A percentile compares a stretch with the other conserved stretches of the same genome.
These are phyloP conservation scores for Phaeosphaeriaceae sp. DNA, from an alignment of 2,329 filamentous ascomycete species.

Conservation along the genomic window DNA sequence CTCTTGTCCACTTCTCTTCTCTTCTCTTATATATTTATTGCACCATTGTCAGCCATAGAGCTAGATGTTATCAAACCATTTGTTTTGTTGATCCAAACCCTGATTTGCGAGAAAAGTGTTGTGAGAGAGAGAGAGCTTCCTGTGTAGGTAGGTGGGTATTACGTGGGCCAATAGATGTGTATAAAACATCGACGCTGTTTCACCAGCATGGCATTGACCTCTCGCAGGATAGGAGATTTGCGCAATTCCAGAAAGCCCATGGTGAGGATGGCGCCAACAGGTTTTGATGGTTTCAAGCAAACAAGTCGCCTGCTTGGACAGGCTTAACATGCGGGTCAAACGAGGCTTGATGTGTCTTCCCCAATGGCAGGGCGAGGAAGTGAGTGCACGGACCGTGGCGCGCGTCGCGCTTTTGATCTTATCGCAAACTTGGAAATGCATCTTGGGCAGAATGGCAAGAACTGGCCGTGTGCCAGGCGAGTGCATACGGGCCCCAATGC, in stretches of 20 bases:
- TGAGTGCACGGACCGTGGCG: neutral
- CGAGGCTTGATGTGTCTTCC: conserved; percentile 2
- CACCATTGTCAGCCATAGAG: neutral
- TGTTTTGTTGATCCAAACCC: too few species aligned
- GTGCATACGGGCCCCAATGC: neutral
- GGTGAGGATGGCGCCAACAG: neutral
- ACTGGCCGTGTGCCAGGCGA: neutral
- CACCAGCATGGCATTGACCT: too few species aligned
- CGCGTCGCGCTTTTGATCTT: conserved; percentile 4
- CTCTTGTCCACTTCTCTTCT: neutral
- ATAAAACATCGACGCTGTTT: too few species aligned
- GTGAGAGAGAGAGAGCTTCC: too few species aligned
- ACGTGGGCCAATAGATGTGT: too few species aligned
- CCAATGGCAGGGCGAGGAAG: conserved; percentile 6
- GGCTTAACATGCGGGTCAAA: conserved; percentile 8
- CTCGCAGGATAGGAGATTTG: too few species aligned
- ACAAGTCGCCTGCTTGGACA: conserved; percentile 6
- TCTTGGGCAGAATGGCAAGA: neutral
- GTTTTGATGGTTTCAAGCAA: conserved; percentile 9
- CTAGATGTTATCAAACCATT: too few species aligned
- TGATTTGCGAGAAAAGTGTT: too few species aligned
- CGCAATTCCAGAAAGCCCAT: too few species aligned
- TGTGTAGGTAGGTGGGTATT: too few species aligned
- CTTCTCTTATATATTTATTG: neutral
- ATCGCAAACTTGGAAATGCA: conserved; percentile 4